phyloP scores from a whole-genome alignment of 2,329 filamentous ascomycete genomes.

The Calonectria pteridis region DNA sequence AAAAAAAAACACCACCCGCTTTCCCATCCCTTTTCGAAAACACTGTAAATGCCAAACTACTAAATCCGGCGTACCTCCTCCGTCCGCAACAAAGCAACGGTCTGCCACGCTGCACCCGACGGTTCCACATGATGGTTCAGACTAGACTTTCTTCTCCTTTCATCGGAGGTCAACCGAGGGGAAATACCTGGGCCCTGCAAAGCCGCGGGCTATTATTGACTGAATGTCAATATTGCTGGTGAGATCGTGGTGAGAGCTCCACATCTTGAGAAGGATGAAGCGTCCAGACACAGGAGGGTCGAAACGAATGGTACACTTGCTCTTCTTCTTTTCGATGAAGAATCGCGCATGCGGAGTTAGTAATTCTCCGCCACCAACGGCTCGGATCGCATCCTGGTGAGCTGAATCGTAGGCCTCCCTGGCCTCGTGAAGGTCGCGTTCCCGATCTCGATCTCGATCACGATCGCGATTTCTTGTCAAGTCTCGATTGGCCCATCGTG shows the following conservation, averaged over 20 bases:
- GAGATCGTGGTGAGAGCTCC: constrained; percentile 79
- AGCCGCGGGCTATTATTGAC: constrained; percentile 85
- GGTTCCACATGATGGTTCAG: background rate
- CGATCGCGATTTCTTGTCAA: constrained; percentile 11
- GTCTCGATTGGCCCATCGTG: background rate
- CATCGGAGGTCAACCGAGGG: constrained; percentile 74
- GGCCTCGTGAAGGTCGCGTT: constrained; percentile 48
- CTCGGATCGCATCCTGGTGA: constrained; percentile 68
- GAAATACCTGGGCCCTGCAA: constrained; percentile 87
- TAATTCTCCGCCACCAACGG: constrained; percentile 69
- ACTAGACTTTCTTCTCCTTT: constrained; percentile 28
- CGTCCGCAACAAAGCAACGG: background rate
- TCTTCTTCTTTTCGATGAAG: constrained; percentile 84
- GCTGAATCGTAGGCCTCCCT: constrained; percentile 64
- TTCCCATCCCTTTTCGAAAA: constrained; percentile 15
- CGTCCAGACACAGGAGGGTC: constrained; percentile 84
- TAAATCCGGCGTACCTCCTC: background rate
- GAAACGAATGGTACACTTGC: constrained; percentile 88
- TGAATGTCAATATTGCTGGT: constrained; percentile 87
- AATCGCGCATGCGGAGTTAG: constrained; percentile 84
- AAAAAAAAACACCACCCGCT: constrained; percentile 9
- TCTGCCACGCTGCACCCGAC: background rate
- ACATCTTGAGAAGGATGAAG: constrained; percentile 91
- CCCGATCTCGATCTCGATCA: constrained; percentile 28
- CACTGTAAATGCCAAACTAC: background rate